These are phyloP conservation scores for Protomyces macrosporus DNA, from an alignment of 1,139 yeast species.

Conservation along the genomic window DNA sequence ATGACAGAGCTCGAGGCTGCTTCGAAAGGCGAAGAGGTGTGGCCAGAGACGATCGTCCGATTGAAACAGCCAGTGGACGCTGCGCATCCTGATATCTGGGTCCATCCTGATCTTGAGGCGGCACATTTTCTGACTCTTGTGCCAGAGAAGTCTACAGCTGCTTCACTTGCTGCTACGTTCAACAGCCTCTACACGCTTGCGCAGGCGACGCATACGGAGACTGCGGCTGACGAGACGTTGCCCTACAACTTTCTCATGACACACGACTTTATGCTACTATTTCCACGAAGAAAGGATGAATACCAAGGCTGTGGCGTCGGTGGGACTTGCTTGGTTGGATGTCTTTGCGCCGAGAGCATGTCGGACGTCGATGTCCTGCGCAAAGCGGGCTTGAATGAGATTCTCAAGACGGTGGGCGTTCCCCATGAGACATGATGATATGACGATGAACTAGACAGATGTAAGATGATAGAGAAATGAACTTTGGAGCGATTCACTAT, in stretches of 20 bases:
- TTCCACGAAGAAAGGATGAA: conserved; percentile 17
- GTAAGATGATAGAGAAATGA: no score
- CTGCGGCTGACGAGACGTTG: not conserved
- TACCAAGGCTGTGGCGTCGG: conserved; percentile 20
- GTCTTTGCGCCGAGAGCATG: not conserved
- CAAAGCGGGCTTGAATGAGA: not conserved
- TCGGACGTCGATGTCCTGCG: not conserved
- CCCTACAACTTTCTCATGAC: conserved; percentile 22
- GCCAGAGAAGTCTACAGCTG: not conserved
- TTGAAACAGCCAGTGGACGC: not conserved
- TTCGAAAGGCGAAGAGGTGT: not conserved
- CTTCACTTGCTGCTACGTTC: not conserved
- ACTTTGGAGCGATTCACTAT: no score
- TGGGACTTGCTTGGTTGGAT: conserved; percentile 19
- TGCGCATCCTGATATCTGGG: not conserved
- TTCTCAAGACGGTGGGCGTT: not conserved
- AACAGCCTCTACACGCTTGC: not conserved
- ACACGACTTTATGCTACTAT: conserved; percentile 8
- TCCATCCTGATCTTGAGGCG: not conserved
- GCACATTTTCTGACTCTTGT: not conserved
- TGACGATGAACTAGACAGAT: no score
- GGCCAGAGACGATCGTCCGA: not conserved
- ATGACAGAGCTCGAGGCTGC: not conserved
- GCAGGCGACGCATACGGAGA: not conserved
- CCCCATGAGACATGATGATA: not conserved